Conservation (phyloP, 257 asterid species). For the Cruciata laevipes region DNA sequence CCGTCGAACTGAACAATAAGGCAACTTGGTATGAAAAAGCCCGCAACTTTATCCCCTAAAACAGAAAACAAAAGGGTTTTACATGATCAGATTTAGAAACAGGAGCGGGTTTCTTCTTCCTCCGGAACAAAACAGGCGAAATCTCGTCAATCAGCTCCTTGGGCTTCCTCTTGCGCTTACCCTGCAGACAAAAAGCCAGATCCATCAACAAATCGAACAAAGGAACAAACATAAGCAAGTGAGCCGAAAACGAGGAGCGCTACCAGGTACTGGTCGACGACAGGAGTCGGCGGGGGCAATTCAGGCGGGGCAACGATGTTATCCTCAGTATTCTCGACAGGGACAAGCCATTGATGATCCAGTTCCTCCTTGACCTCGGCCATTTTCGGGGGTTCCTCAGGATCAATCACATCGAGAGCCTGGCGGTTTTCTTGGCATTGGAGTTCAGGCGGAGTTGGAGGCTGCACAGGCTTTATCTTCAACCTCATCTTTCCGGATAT, state of each 20-base stretch:
- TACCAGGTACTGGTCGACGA: conserved; percentile 23
- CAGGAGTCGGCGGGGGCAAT: conserved; percentile 22
- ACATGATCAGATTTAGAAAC: conserved; percentile 41
- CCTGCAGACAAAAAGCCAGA: conserved; percentile 55
- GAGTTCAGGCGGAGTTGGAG: conserved; percentile 19
- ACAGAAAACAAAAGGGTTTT: conserved; percentile 11
- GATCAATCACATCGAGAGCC: conserved; percentile 13
- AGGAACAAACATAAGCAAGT: background rate
- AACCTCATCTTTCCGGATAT: conserved; percentile 26
- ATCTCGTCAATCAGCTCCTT: conserved; percentile 67
- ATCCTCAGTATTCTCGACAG: conserved; percentile 13
- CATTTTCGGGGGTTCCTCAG: conserved; percentile 20
- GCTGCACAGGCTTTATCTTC: conserved; percentile 64
- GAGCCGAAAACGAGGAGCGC: background rate
- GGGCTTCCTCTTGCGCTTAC: conserved; percentile 84
- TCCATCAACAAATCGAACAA: conserved; percentile 30
- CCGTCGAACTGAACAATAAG: background rate
- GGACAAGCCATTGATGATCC: conserved; percentile 17
- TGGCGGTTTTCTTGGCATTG: conserved; percentile 44
- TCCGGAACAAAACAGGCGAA: conserved; percentile 35
- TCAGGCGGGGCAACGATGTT: conserved; percentile 9
- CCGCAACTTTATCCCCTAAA: background rate
- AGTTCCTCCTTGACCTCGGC: conserved; percentile 19
- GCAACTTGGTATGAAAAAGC: background rate
- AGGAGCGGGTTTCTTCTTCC: conserved; percentile 45